phyloP scores from a whole-genome alignment of 495 filamentous ascomycete species.

The Penicillium goetzii region DNA sequence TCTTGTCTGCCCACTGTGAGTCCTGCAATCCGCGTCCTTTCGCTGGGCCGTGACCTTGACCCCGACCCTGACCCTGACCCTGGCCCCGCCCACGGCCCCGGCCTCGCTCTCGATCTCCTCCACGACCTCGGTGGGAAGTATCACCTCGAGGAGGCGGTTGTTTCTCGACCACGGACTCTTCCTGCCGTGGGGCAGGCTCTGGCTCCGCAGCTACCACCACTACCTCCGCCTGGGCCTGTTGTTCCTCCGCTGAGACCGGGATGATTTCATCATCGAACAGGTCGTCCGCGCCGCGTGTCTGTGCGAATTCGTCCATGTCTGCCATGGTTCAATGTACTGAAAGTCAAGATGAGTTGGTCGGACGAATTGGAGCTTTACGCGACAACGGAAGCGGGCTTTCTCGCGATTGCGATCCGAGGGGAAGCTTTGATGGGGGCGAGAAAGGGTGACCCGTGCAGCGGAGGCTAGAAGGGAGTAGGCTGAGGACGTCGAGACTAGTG shows the following conservation, averaged over 20 bases:
- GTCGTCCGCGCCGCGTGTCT: conserved; percentile 68
- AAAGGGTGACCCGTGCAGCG: conserved; percentile 32
- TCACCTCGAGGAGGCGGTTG: conserved; percentile 27
- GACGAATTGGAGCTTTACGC: background rate
- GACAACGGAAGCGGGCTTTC: background rate
- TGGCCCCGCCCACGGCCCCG: conserved; percentile 42
- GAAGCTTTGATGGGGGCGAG: conserved; percentile 30
- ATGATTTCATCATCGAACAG: conserved; percentile 75
- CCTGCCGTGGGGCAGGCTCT: conserved; percentile 14
- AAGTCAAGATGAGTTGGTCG: background rate
- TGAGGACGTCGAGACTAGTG: background rate
- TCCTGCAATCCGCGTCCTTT: conserved; percentile 36
- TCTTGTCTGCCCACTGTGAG: conserved; percentile 37
- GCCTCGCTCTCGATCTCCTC: conserved; percentile 43
- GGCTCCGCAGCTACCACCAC: conserved; percentile 22
- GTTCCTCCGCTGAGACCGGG: conserved; percentile 52
- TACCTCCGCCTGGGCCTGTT: conserved; percentile 33
- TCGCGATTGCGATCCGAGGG: conserved; percentile 23
- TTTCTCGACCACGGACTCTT: conserved; percentile 23
- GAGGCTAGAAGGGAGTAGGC: conserved; percentile 8
- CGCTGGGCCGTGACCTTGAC: background rate
- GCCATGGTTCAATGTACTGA: conserved; percentile 18
- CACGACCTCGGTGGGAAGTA: conserved; percentile 38
- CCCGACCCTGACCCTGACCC: conserved; percentile 29
- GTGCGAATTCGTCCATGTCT: conserved; percentile 60